Evolutionary conservation across 192 early-diverging fungal genomes (phyloP), one percentile per base, ranked within the genome.

Genomic region (Globomyces pollinis-pini): DNA sequence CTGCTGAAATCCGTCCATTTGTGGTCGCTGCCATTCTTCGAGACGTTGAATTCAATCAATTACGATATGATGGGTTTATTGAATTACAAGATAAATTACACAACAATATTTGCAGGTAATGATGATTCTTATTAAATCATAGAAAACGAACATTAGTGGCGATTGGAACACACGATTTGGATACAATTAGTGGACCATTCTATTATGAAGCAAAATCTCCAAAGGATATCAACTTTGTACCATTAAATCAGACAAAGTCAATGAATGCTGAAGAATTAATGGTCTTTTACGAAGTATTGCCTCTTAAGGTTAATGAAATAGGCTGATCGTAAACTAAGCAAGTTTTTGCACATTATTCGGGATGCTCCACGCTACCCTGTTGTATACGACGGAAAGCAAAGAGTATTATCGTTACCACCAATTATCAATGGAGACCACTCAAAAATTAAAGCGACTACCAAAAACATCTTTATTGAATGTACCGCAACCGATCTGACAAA

Each of bases 381-480:
- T 21, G 80, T 99, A 33, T 92, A 80, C 65, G 94, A 97, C 70
- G 72, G 83, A 38, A 88, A 84, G 18, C 80, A 83, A 47, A 72
- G 70, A 36, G 93, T 99, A 16, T 77, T 92, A 66, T 97, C 94
- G 39, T 75, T 99, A 57, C 96, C 96, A 30, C 96, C 96, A 24
- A 93, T 99, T 70, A 99, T 99, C 83, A 99, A 99, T 83, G 83
- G 89, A 60, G 83, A 99, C 57, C 90, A 94, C 71, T 94, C 92
- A 63, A 99, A 99, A 76, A 99, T 99, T 68, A 87, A 80, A 20
- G 72, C 94, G 33, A 75, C 86, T 30, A 97, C 96, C 39, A 90
- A 86, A 73, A 96, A 99, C 62, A 87, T 99, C 34, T 88, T 99
- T 47, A 94, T 99, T 70, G 96, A 99, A 76, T 88, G 87, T 68